Conservation (phyloP, 2,329 filamentous ascomycete genomes). For the Pseudocercospora fijiensis region DNA sequence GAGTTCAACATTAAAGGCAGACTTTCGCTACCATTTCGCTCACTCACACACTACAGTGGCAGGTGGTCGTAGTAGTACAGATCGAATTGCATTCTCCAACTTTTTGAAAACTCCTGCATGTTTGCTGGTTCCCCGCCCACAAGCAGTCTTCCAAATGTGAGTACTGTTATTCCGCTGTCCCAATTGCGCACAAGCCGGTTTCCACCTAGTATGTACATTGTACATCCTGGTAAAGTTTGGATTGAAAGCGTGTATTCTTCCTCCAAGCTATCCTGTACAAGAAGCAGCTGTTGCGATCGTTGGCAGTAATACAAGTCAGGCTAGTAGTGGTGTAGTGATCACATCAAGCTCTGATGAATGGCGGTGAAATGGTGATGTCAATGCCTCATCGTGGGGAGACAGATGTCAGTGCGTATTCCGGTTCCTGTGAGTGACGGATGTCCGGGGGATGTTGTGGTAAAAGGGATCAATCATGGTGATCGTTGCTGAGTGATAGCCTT, state of each 20-base stretch:
- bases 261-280: conserved; percentile 16
- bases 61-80: conserved; percentile 12
- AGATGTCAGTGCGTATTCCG: conserved; percentile 21
- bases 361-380: conserved; percentile 27
- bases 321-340: background rate
- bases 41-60: conserved; percentile 2
- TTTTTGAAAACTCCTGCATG: background rate
- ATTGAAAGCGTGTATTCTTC: conserved; percentile 12
- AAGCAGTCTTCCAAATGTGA: background rate
- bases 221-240: conserved; percentile 14
- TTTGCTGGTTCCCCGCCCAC: background rate
- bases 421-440: conserved; percentile 14
- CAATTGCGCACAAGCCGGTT: conserved; percentile 13
- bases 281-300: conserved; percentile 13
- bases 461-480: conserved; percentile 16
- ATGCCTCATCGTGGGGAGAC: conserved; percentile 25
- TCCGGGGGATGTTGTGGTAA: conserved; percentile 19
- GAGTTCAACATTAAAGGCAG: background rate
- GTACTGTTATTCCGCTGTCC: conserved; percentile 1
- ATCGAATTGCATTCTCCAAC: conserved; percentile 7
- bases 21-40: background rate
- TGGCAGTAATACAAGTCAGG: conserved; percentile 18
- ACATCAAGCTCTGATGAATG: conserved; percentile 18
- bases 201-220: conserved; percentile 16
- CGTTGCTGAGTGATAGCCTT: conserved; percentile 18